Evolutionary conservation across 805 yeast species (phyloP).

Genomic region (Vanderwaltozyma yarrowii): DNA sequence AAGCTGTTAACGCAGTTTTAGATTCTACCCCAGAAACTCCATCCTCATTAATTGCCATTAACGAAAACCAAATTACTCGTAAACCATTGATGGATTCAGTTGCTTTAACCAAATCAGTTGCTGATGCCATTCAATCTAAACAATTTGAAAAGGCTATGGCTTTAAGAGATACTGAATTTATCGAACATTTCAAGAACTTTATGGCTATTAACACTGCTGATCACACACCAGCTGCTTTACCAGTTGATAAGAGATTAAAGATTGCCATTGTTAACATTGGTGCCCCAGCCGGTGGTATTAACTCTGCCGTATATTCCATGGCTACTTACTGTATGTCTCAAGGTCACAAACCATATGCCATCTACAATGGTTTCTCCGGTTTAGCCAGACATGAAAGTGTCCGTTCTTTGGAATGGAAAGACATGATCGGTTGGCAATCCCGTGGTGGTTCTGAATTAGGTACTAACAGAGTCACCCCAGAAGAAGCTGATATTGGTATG

Average conservation of each 20-base stretch:
- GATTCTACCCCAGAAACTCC: slow-evolving; percentile 61
- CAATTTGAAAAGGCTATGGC: slow-evolving; percentile 63
- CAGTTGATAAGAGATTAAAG: slow-evolving; percentile 42
- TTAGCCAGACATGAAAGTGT: slow-evolving; percentile 54
- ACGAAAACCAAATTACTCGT: slow-evolving; percentile 60
- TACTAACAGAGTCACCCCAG: slow-evolving; percentile 63
- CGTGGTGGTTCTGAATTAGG: slow-evolving; percentile 77
- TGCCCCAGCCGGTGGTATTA: slow-evolving; percentile 73
- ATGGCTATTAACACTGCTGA: slow-evolving; percentile 59
- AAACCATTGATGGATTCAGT: slow-evolving; percentile 68
- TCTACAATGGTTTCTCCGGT: slow-evolving; percentile 68
- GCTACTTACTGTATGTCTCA: slow-evolving; percentile 65
- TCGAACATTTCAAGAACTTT: slow-evolving; percentile 52
- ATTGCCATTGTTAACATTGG: slow-evolving; percentile 70
- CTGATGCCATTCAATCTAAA: slow-evolving; percentile 52
- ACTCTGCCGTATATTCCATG: slow-evolving; percentile 66
- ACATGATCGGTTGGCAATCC: slow-evolving; percentile 62
- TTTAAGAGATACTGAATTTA: slow-evolving; percentile 61
- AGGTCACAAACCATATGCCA: slow-evolving; percentile 65
- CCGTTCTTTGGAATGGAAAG: slow-evolving; percentile 52
- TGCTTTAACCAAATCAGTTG: slow-evolving; percentile 57
- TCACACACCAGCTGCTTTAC: slow-evolving; percentile 51
- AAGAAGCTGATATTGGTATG: slow-evolving; percentile 54
- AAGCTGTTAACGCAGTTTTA: slow-evolving; percentile 66
- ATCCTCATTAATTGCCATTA: slow-evolving; percentile 68